These are phyloP conservation scores for Suhomyces faveliae DNA, from an alignment of 805 yeast species.

Conservation along the genomic window DNA sequence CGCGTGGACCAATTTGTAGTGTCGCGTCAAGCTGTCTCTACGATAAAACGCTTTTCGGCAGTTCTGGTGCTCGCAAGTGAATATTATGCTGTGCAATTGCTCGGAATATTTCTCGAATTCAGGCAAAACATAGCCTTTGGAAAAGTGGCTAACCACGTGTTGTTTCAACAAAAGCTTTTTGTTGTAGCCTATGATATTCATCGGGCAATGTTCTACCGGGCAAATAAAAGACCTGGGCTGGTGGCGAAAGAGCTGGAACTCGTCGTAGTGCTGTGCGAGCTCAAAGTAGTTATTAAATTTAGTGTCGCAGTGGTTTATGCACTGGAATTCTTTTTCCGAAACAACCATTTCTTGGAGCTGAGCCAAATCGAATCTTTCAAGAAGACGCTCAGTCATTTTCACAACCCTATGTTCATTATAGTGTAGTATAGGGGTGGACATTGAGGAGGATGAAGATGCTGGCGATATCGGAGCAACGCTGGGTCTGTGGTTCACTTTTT, in stretches of 20 bases:
- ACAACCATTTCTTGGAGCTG: constrained; percentile 4
- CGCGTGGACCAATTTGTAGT: constrained; percentile 13
- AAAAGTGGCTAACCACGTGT: constrained; percentile 25
- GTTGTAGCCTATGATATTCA: constrained; percentile 40
- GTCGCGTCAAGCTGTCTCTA: constrained; percentile 16
- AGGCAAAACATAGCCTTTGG: constrained; percentile 14
- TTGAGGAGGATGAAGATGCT: neutral
- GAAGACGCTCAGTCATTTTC: constrained; percentile 1
- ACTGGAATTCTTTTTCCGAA: constrained; percentile 8
- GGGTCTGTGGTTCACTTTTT: neutral
- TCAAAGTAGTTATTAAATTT: constrained; percentile 27
- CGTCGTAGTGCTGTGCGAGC: constrained; percentile 37
- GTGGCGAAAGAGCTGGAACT: constrained; percentile 18
- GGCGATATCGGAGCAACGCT: neutral
- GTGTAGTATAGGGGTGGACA: neutral
- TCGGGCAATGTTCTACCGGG: constrained; percentile 34
- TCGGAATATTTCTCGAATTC: constrained; percentile 6
- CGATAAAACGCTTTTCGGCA: constrained; percentile 16
- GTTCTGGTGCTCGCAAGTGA: constrained; percentile 11
- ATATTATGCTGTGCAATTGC: constrained; percentile 6
- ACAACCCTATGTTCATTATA: neutral
- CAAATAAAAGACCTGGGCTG: constrained; percentile 32
- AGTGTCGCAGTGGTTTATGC: constrained; percentile 29
- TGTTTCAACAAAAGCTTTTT: constrained; percentile 29
- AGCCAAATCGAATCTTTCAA: constrained; percentile 1